Percentiles rank a stretch among this genome's conserved stretches.
Conservation (phyloP, 805 yeast genomes). For the Maudiozyma turicensis region DNA sequence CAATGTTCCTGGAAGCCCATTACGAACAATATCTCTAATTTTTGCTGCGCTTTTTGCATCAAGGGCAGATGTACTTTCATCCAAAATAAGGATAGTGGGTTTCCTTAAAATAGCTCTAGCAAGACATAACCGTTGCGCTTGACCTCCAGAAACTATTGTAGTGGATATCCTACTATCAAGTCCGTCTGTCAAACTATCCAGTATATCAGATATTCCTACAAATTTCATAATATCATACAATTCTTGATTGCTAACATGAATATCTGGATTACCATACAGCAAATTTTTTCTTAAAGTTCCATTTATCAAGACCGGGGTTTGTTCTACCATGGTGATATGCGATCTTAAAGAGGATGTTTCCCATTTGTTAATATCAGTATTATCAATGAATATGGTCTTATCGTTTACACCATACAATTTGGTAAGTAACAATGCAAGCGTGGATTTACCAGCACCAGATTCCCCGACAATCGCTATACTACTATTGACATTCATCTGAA, state of each 20-base stretch:
- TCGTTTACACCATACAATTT: conserved; percentile 38
- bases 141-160: conserved; percentile 73
- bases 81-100: conserved; percentile 59
- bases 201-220: conserved; percentile 47
- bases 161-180: conserved; percentile 49
- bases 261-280: conserved; percentile 40
- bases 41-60: conserved; percentile 51
- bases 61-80: conserved; percentile 84
- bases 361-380: conserved; percentile 37
- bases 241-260: conserved; percentile 27
- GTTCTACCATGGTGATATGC: conserved; percentile 62
- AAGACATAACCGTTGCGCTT: conserved; percentile 73
- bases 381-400: conserved; percentile 37
- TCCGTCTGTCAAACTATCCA: conserved; percentile 45
- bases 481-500: conserved; percentile 38
- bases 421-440: conserved; percentile 49
- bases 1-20: conserved; percentile 33
- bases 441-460: conserved; percentile 90
- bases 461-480: conserved; percentile 67
- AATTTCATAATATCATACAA: conserved; percentile 33
- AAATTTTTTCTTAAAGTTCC: conserved; percentile 69
- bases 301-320: conserved; percentile 59
- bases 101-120: conserved; percentile 68
- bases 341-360: conserved; percentile 41
- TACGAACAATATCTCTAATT: conserved; percentile 41